phyloP scores from a whole-genome alignment of 345 rosid genomes.

The Abelmoschus esculentus region DNA sequence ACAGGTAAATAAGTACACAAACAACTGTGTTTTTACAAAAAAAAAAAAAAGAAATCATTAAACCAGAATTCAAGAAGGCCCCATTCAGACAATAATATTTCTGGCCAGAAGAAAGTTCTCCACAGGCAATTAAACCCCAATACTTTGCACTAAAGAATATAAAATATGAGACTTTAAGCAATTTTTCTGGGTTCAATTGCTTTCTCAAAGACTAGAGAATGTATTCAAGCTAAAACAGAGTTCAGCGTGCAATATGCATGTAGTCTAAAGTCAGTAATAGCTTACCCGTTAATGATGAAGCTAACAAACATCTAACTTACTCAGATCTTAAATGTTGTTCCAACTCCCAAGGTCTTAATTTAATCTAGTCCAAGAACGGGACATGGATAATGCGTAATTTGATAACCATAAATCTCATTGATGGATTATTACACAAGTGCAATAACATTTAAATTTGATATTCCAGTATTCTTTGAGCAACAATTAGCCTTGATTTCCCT shows the following conservation, averaged over 20 bases:
- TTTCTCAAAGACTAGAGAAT: neutral
- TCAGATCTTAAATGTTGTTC: too few relatives aligned
- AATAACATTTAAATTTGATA: neutral
- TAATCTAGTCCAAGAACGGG: neutral
- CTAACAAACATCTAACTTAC: neutral
- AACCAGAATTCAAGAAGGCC: neutral
- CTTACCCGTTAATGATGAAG: neutral
- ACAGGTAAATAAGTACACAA: neutral
- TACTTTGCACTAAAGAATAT: neutral
- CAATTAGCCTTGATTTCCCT: neutral
- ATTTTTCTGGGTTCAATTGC: neutral
- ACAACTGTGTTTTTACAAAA: neutral
- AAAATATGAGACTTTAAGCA: neutral
- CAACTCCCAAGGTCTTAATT: neutral
- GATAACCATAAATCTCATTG: neutral
- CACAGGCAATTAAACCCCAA: neutral
- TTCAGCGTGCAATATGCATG: neutral
- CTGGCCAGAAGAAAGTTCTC: neutral
- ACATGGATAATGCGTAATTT: neutral
- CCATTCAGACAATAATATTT: neutral
- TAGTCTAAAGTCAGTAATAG: neutral
- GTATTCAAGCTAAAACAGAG: neutral
- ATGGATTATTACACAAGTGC: neutral
- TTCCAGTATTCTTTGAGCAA: neutral
- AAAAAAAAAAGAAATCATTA: neutral